Conservation (phyloP, 345 rosid genomes). For the Draba incana region DNA sequence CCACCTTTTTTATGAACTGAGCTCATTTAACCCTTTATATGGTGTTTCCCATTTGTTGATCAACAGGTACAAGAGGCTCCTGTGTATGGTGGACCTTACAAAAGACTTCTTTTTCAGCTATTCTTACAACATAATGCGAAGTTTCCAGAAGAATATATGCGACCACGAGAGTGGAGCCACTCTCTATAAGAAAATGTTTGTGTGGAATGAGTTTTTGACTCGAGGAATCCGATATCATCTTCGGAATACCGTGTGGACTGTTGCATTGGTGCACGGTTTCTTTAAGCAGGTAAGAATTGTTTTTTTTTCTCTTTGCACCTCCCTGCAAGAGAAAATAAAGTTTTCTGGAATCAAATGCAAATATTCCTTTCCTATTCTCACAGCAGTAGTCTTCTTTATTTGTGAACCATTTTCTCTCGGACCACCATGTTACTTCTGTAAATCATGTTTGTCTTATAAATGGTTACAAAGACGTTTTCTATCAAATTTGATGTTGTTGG, state of each 20-base stretch:
- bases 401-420: slow-evolving; percentile 6
- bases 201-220: slow-evolving; percentile 98
- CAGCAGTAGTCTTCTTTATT: slow-evolving; percentile 8
- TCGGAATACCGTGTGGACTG: slow-evolving; percentile 91
- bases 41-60: slow-evolving; percentile 34
- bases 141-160: slow-evolving; percentile 88
- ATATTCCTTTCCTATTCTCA: background rate
- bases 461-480: slow-evolving; percentile 6
- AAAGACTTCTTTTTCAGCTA: slow-evolving; percentile 99
- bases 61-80: slow-evolving; percentile 95
- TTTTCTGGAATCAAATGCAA: background rate
- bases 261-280: slow-evolving; percentile 94
- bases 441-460: slow-evolving; percentile 17
- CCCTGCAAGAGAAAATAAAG: slow-evolving; percentile 13
- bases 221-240: slow-evolving; percentile 88
- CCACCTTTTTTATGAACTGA: slow-evolving; percentile 1
- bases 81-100: slow-evolving; percentile 86
- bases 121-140: slow-evolving; percentile 89
- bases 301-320: slow-evolving; percentile 28
- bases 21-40: slow-evolving; percentile 15
- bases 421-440: background rate
- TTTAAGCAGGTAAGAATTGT: slow-evolving; percentile 81
- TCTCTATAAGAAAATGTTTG: slow-evolving; percentile 92
- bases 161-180: slow-evolving; percentile 65
- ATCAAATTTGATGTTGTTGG: slow-evolving; percentile 12